Conservation (phyloP, 2,329 filamentous ascomycete species). For the Talaromyces sp. region DNA sequence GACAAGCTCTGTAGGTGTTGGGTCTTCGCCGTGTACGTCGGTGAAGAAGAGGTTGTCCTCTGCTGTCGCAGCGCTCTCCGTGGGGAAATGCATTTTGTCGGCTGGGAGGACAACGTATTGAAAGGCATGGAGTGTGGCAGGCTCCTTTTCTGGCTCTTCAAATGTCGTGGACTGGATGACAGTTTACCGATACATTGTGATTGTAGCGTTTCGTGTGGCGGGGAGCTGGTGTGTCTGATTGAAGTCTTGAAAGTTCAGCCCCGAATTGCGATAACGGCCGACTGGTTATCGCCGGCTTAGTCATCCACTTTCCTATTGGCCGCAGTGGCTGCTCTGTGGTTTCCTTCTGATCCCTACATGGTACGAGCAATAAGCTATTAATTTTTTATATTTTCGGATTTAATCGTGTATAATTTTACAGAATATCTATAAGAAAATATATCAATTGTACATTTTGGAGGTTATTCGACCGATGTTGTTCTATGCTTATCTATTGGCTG, state of each 20-base stretch:
- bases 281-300: background rate
- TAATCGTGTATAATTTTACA: background rate
- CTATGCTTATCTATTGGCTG: background rate
- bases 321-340: too few species aligned
- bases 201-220: background rate
- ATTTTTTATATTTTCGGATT: background rate
- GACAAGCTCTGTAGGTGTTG: background rate
- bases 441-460: background rate
- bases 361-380: background rate
- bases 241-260: background rate
- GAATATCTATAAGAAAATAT: background rate
- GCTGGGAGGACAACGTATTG: background rate
- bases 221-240: background rate
- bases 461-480: background rate
- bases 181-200: background rate
- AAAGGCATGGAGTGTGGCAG: too few species aligned
- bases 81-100: background rate
- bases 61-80: background rate
- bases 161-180: background rate
- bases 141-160: background rate
- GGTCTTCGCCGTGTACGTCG: conserved; percentile 25
- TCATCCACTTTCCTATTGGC: background rate
- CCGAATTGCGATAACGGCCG: background rate
- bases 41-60: conserved; percentile 24
- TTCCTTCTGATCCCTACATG: background rate